Base-by-base conservation (phyloP, 495 filamentous ascomycete genomes). In the Annulohypoxylon nitens region DNA sequence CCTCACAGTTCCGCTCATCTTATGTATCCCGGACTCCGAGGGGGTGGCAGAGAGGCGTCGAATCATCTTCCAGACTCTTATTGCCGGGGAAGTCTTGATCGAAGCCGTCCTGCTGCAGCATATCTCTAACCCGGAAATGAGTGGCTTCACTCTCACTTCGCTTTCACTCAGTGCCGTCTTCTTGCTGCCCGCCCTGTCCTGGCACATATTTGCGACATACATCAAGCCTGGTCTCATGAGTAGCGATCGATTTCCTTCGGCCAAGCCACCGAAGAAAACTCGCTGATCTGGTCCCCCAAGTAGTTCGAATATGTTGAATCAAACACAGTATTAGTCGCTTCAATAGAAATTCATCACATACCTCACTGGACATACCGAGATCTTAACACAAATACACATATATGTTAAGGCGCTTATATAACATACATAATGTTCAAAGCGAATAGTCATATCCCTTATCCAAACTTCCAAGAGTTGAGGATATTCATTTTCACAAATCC, bases 171-270 rank as follows among this genome's bases (percentile, higher is more conserved):
- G 36, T 33, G 45, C 65, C 12, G 23, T 66, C 36, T 65, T 51
- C 50, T 43, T 74, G 18, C 47, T 74, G 4, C 71, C 71, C 7
- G 65, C 65, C 23, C 71, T 74, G 11, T 69, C 65, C 37, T 74
- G 71, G 71, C 71, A 74, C 36, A 25, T 45, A 5, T 74, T 65
- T 36, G 61, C 41, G 3, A 25, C 51, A 8, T 74, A 74, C 33
- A 33, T 74, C 55, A 69, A 41, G 16, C 71, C 71, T 14, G 47
- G 45, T 39, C 57, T 69, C 36, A 57, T 74, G 59, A 43, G 47
- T 26, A 51, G 33, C 25, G 16, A 16, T 18, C 25, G 11, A 9
- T 36, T 41, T 6, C 41, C 39, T 23, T n/a, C 60, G 5, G 23
- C 12, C 43, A 61, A 41, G 12, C 37, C 64, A 20, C 20, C 51